Conservation (phyloP, 371 early-diverging fungal genomes). For the Batkoa obscura region DNA sequence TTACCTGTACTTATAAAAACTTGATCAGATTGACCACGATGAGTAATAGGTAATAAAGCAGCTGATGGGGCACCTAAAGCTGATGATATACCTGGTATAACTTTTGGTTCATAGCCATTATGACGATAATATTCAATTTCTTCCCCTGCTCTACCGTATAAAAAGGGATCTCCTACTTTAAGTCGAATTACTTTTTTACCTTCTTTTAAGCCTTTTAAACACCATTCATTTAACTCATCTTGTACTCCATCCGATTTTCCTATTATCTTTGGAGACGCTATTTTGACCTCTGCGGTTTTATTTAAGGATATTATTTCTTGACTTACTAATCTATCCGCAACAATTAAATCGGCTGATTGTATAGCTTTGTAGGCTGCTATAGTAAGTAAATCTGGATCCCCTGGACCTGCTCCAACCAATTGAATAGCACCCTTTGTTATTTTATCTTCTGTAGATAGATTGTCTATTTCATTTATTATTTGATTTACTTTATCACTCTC, state of each 20-base stretch:
- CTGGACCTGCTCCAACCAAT: slow-evolving; percentile 77
- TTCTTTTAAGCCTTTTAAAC: slow-evolving; percentile 37
- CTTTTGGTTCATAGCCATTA: slow-evolving; percentile 34
- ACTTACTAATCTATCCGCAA: slow-evolving; percentile 64
- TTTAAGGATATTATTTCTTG: slow-evolving; percentile 24
- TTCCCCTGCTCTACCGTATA: slow-evolving; percentile 86
- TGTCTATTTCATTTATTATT: too few relatives aligned
- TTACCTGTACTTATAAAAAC: slow-evolving; percentile 63
- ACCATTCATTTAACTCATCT: slow-evolving; percentile 45
- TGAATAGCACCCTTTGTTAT: slow-evolving; percentile 18
- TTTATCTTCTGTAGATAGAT: slow-evolving; percentile 5
- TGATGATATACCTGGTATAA: slow-evolving; percentile 66
- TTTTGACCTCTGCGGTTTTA: slow-evolving; percentile 28
- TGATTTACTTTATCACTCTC: too few relatives aligned
- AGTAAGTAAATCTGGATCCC: slow-evolving; percentile 61
- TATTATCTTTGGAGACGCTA: slow-evolving; percentile 40
- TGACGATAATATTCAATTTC: slow-evolving; percentile 55
- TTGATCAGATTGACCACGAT: slow-evolving; percentile 58
- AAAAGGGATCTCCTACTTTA: slow-evolving; percentile 78
- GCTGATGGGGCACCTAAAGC: slow-evolving; percentile 50
- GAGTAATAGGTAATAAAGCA: slow-evolving; percentile 56
- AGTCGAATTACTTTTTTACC: slow-evolving; percentile 61
- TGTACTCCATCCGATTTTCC: slow-evolving; percentile 36
- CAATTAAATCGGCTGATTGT: slow-evolving; percentile 50
- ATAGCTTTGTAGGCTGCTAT: slow-evolving; percentile 38